Evolutionary conservation across 805 yeast species (phyloP).

Genomic region (Jamesozyma gamospora): DNA sequence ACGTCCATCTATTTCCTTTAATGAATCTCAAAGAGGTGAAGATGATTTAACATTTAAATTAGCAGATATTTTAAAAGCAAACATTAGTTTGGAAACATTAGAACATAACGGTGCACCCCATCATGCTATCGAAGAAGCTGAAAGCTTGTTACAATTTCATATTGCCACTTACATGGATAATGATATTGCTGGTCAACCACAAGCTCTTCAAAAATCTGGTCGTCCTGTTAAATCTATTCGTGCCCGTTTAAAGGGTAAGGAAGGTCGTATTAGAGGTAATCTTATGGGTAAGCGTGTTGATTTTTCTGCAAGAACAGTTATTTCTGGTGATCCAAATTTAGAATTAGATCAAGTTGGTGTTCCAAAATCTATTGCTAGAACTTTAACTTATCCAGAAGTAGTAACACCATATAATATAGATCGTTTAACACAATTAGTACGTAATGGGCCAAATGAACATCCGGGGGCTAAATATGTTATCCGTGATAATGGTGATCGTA

Average conservation of each 20-base stretch:
- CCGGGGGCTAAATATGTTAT: constrained; percentile 99
- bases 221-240: constrained; percentile 97
- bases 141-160: constrained; percentile 88
- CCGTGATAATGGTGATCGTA: constrained; percentile 97
- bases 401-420: constrained; percentile 97
- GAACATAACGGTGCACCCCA: constrained; percentile 99
- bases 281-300: constrained; percentile 99
- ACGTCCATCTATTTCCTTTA: constrained; percentile 95
- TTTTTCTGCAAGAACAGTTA: constrained; percentile 97
- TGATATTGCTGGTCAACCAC: constrained; percentile 99
- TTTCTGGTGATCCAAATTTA: constrained; percentile 97
- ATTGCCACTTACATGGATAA: constrained; percentile 99
- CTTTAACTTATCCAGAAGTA: constrained; percentile 91
- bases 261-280: constrained; percentile 97
- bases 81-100: constrained; percentile 90
- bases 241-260: constrained; percentile 99
- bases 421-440: constrained; percentile 80
- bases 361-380: constrained; percentile 91
- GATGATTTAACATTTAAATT: constrained; percentile 97
- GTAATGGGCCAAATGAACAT: constrained; percentile 98
- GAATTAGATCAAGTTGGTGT: constrained; percentile 99
- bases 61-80: constrained; percentile 94
- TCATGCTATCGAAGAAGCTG: constrained; percentile 94
- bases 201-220: constrained; percentile 96
- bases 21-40: constrained; percentile 96